Evolutionary conservation across 257 asterid species (phyloP), one percentile per base, ranked within the genome.

Genomic region (Solanum neorickii): DNA sequence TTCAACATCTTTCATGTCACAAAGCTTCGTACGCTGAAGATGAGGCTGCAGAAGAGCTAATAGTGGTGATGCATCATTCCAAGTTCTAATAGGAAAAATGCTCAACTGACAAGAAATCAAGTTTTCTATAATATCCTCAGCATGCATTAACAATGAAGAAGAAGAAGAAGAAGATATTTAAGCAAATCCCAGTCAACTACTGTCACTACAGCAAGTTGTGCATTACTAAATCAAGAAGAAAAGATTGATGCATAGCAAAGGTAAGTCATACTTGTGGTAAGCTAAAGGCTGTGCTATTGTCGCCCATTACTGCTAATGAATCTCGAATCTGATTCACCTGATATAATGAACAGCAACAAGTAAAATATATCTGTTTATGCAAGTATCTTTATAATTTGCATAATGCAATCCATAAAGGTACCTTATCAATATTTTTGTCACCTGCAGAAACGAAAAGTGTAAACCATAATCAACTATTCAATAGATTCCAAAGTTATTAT

Each of bases 311-410:
- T 77, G 98, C 98, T 91, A 97, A 92, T 87, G 99, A 97, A 37
- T 97, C 98, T 16, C 99, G 99, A 84, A 97, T 97, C 94, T 92
- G 98, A 91, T 97, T 97, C 75, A 97, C 96, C 98, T 97, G 96
- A 86, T 89, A 88, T 16, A 14, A 72, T 56, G 82, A 69, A 72
- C 23, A 35, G 12, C 37, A 44, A 86, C 11, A 23, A 12, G 41
- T 72, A 72, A 75, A 49, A 72, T 8, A 70, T 72, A 31, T 27
- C 31, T 42, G 70, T 16, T 47, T 80, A 66, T 29, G 83, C 31
- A 47, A 85, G 82, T 29, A 44, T 27, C 4, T 76, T 86, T 25
- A 47, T 31, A 72, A 46, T 87, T 49, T 65, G 76, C 35, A 82
- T 42, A 87, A 49, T 68, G 41, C 65, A 23, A 49, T 9, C n/a